phyloP scores from a whole-genome alignment of 2,329 filamentous ascomycete genomes.

The Pseudogymnoascus sp. region DNA sequence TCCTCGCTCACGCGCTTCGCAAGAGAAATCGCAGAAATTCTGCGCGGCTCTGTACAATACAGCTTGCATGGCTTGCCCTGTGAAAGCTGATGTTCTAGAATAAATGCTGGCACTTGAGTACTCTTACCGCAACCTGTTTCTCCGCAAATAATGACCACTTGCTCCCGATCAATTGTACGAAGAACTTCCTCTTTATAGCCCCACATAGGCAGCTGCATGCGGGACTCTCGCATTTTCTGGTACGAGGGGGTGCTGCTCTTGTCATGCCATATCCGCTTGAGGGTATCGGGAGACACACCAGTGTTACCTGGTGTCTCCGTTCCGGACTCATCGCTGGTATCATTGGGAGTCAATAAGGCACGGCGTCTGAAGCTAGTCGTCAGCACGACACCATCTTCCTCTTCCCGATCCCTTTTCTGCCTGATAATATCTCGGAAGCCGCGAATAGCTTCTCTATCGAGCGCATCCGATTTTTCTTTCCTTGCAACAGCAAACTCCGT shows the following conservation, averaged over 20 bases:
- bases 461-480: conserved; percentile 61
- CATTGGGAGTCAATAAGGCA: conserved; percentile 38
- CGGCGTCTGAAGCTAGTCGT: conserved; percentile 67
- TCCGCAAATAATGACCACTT: conserved; percentile 88
- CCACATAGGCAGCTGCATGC: conserved; percentile 85
- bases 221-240: conserved; percentile 68
- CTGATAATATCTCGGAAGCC: conserved; percentile 64
- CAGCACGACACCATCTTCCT: conserved; percentile 67
- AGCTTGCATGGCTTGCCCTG: conserved; percentile 80
- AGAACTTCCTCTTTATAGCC: conserved; percentile 72
- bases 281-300: conserved; percentile 30
- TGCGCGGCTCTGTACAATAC: conserved; percentile 88
- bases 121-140: conserved; percentile 97
- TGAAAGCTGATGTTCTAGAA: conserved; percentile 80
- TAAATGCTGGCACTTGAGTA: conserved; percentile 90
- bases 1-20: conserved; percentile 92
- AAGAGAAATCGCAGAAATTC: conserved; percentile 92
- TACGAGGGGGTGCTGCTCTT: conserved; percentile 55
- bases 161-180: conserved; percentile 66
- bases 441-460: conserved; percentile 62
- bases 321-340: conserved; percentile 40
- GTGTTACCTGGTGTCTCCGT: conserved; percentile 29
- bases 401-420: conserved; percentile 58
- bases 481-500: conserved; percentile 64
- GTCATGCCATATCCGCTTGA: conserved; percentile 51